Conservation (phyloP, 2,329 filamentous ascomycete genomes). For the Trichoderma cornu-damae region DNA sequence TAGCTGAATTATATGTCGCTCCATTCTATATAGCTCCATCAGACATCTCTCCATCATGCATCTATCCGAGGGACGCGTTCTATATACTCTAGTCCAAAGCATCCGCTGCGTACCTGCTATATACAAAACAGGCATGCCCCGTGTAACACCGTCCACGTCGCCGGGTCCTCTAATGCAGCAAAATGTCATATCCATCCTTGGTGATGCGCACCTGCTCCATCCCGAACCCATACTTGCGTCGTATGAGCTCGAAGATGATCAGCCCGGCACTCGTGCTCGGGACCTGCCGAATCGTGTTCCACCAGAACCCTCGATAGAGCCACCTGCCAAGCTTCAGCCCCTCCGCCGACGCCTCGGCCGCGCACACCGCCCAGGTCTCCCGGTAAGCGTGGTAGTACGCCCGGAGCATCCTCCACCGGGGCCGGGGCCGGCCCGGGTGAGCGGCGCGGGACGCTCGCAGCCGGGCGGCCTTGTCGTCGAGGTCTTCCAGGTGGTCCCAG, state of each 20-base stretch:
- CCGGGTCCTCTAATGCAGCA: slow-evolving; percentile 41
- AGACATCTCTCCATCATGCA: slow-evolving; percentile 7
- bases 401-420: slow-evolving; percentile 50
- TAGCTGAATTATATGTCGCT: too few relatives aligned
- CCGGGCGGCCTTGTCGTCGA: slow-evolving; percentile 56
- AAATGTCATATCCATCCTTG: slow-evolving; percentile 66
- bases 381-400: slow-evolving; percentile 68
- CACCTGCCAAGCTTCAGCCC: slow-evolving; percentile 55
- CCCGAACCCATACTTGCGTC: slow-evolving; percentile 64
- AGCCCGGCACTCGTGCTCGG: slow-evolving; percentile 71
- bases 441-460: slow-evolving; percentile 35
- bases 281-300: slow-evolving; percentile 66
- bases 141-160: not conserved
- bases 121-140: too few relatives aligned
- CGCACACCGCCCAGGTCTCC: slow-evolving; percentile 59
- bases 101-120: too few relatives aligned
- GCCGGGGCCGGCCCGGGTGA: slow-evolving; percentile 32
- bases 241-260: slow-evolving; percentile 72
- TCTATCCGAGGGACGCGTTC: not conserved
- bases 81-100: slow-evolving; percentile 14
- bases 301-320: slow-evolving; percentile 68
- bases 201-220: slow-evolving; percentile 59
- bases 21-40: too few relatives aligned
- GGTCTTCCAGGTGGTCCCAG: slow-evolving; percentile 65
- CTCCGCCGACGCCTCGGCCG: slow-evolving; percentile 50